Base-by-base conservation (phyloP, 192 early-diverging fungal genomes). In the Backusella psychrophila region DNA sequence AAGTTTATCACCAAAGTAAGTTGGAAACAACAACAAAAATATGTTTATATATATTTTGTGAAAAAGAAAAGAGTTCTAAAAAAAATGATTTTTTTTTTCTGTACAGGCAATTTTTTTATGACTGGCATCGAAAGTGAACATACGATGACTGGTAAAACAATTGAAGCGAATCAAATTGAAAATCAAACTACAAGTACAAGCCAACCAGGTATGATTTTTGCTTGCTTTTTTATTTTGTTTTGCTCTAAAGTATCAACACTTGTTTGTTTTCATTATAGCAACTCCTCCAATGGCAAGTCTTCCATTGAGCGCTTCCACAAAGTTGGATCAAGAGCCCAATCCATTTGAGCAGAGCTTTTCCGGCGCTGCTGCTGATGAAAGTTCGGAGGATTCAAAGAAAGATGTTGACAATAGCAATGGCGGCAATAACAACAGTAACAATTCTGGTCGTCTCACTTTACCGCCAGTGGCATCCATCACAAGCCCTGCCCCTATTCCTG, bases 271-370 rank as follows among this genome's bases (percentile, higher is more conserved):
- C 7, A 63, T 4, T 63, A 63, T 63, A 63, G 56, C 23, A 21
- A 66, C 26, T 67, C 74, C 74, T n/a, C 59, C 65, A 6, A 75
- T 75, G 74, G 74, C 74, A 31, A 65, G 42, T 21, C 52, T 75
- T n/a, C 74, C 74, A 9, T 44, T 75, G 36, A 46, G 66, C 17
- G 46, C 74, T 6, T 74, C 63, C 21, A 68, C 87, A 42, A 96
- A 96, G 74, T 87, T 96, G 31, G 89, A 93, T 72, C 84, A 89
- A 68, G 95, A 97, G 73, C 93, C 93, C 42, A 97, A 97, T 86
- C 94, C 93, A 44, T 97, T 97, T 76, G 95, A 96, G 74, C 87
- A 92, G 77, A 93, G 90, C 72, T 95, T 96, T 71, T 90, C 85
- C 15, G 85, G 84, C 17, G 78, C 79, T 29, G 42, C 78, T 4